Conservation (phyloP, 345 rosid species). For the Litchi chinensis region DNA sequence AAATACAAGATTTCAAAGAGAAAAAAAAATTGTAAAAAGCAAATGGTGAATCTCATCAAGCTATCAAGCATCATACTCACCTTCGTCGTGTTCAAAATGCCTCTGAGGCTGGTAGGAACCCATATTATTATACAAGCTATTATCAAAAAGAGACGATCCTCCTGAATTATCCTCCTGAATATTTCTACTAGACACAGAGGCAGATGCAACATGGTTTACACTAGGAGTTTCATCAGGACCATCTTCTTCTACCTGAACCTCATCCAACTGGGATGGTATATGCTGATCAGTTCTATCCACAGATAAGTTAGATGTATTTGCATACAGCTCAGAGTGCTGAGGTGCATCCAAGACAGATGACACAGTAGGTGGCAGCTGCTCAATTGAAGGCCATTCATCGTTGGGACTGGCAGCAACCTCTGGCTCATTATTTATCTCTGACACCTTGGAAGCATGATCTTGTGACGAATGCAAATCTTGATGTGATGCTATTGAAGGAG, state of each 20-base stretch:
- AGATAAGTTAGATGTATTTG: conserved; percentile 54
- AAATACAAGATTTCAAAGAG: not conserved
- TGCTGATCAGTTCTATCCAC: conserved; percentile 55
- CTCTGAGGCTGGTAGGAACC: conserved; percentile 57
- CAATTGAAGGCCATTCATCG: conserved; percentile 70
- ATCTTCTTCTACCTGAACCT: conserved; percentile 53
- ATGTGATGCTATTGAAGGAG: conserved; percentile 28
- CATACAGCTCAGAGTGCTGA: conserved; percentile 51
- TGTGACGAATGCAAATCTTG: conserved; percentile 38
- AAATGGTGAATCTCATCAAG: not conserved
- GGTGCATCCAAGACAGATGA: conserved; percentile 54
- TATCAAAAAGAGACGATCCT: conserved; percentile 60
- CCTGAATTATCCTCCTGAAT: conserved; percentile 61
- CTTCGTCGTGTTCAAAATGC: conserved; percentile 66
- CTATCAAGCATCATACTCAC: conserved; percentile 36
- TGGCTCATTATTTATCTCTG: conserved; percentile 45
- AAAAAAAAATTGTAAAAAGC: not conserved
- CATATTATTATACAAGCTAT: conserved; percentile 44
- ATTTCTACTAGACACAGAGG: conserved; percentile 62
- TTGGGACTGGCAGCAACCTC: conserved; percentile 40
- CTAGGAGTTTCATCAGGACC: conserved; percentile 42
- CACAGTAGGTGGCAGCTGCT: conserved; percentile 55
- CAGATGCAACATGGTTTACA: conserved; percentile 46
- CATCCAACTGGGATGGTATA: conserved; percentile 51
- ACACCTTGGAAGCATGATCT: conserved; percentile 39